Evolutionary conservation across 805 yeast species (phyloP).

Genomic region (Candida michaelii): DNA sequence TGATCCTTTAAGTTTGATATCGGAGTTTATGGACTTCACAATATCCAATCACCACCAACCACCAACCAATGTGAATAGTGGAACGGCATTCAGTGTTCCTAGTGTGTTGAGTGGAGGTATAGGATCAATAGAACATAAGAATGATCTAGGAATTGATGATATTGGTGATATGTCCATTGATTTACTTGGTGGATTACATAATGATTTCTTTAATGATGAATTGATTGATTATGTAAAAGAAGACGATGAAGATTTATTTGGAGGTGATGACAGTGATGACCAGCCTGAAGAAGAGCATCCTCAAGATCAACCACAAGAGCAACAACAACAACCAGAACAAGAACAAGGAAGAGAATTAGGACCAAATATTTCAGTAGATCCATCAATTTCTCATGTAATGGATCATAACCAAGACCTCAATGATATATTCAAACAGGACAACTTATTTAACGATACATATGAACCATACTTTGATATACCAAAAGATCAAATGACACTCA

Average conservation of each 20-base stretch:
- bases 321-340: not conserved
- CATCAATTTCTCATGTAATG: not conserved
- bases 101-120: conserved; percentile 23
- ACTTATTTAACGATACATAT: conserved; percentile 1
- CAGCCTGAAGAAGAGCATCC: conserved; percentile 1
- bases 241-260: conserved; percentile 25
- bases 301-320: not conserved
- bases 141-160: conserved; percentile 12
- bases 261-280: conserved; percentile 23
- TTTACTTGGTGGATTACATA: conserved; percentile 16
- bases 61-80: conserved; percentile 2
- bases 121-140: conserved; percentile 17
- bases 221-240: conserved; percentile 2
- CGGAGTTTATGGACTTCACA: conserved; percentile 36
- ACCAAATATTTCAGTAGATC: no score
- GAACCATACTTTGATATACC: conserved; percentile 49
- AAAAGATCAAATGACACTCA: conserved; percentile 55
- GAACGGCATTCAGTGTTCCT: conserved; percentile 16
- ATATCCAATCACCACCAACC: conserved; percentile 20
- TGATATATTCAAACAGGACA: conserved; percentile 7
- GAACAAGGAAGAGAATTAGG: no score
- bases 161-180: conserved; percentile 16
- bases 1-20: conserved; percentile 35
- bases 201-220: conserved; percentile 12
- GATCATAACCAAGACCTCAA: conserved; percentile 5